A percentile compares a stretch with the other conserved stretches of the same genome.
These are phyloP conservation scores for Nosema muscidifuracis DNA, from an alignment of 371 early-diverging fungal genomes.

Conservation along the genomic window DNA sequence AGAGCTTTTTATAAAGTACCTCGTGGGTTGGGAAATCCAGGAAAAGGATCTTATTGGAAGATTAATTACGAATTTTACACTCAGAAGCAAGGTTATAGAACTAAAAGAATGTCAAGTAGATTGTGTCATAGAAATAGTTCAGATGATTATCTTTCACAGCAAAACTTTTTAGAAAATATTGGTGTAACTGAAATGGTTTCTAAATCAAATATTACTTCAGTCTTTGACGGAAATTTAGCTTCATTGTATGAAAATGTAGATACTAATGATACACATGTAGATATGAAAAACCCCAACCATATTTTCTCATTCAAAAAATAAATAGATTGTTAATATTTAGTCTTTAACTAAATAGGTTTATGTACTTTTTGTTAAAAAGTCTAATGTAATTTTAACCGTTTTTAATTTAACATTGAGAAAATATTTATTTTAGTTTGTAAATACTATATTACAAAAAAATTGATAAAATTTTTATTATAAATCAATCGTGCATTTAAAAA, in stretches of 20 bases:
- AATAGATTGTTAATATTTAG: constrained; percentile 10
- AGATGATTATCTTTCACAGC: constrained; percentile 52
- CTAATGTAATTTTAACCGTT: no score
- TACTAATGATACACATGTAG: constrained; percentile 13
- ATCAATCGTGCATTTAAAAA: no score
- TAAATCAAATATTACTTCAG: constrained; percentile 48
- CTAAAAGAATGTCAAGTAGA: constrained; percentile 30
- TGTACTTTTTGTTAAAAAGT: no score
- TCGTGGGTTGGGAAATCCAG: constrained; percentile 72
- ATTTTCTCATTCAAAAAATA: constrained; percentile 54
- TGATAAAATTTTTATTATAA: no score
- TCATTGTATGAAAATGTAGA: constrained; percentile 44
- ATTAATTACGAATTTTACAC: constrained; percentile 51
- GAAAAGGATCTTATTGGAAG: constrained; percentile 84
- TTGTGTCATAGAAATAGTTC: constrained; percentile 16
- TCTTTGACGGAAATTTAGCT: constrained; percentile 61
- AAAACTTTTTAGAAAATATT: constrained; percentile 56
- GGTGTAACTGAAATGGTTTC: constrained; percentile 60
- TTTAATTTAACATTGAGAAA: no score
- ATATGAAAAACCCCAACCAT: constrained; percentile 20
- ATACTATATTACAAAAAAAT: no score
- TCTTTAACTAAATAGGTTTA: no score
- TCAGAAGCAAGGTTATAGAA: constrained; percentile 40
- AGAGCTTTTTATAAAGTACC: constrained; percentile 80
- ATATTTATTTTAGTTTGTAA: no score